phyloP scores from a whole-genome alignment of 345 rosid species.

The Aethionema arabicum region DNA sequence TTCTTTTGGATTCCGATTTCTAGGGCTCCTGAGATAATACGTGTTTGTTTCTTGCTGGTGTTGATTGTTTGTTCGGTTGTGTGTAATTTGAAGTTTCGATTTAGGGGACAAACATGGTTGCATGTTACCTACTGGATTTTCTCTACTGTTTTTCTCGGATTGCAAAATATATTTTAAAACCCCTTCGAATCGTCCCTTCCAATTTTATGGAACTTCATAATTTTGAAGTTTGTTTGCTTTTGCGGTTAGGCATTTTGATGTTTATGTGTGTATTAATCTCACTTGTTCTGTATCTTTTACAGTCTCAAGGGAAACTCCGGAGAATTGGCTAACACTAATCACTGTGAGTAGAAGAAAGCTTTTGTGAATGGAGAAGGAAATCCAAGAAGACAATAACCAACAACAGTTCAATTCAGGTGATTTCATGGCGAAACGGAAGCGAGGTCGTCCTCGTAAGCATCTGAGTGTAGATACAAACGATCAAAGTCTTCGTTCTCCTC shows the following conservation, averaged over 20 bases:
- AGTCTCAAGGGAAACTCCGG: conserved; percentile 3
- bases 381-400: conserved; percentile 52
- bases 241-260: background rate
- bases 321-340: conserved; percentile 9
- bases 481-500: conserved; percentile 41
- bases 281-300: conserved; percentile 12
- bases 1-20: background rate
- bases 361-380: conserved; percentile 35
- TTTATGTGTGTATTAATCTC: conserved; percentile 1
- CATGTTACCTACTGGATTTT: conserved; percentile 19
- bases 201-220: background rate
- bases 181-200: background rate
- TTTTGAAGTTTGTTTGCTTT: background rate
- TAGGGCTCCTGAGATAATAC: conserved; percentile 18
- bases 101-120: conserved; percentile 31
- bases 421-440: conserved; percentile 59
- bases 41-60: background rate
- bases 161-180: background rate
- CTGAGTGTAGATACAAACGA: conserved; percentile 35
- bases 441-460: conserved; percentile 83
- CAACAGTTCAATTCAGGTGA: conserved; percentile 44
- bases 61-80: conserved; percentile 17
- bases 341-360: conserved; percentile 9
- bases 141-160: conserved; percentile 6
- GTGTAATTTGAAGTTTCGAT: conserved; percentile 21